Base-by-base conservation (phyloP, 2,329 filamentous ascomycete species). In the Aspergillus tamarii region DNA sequence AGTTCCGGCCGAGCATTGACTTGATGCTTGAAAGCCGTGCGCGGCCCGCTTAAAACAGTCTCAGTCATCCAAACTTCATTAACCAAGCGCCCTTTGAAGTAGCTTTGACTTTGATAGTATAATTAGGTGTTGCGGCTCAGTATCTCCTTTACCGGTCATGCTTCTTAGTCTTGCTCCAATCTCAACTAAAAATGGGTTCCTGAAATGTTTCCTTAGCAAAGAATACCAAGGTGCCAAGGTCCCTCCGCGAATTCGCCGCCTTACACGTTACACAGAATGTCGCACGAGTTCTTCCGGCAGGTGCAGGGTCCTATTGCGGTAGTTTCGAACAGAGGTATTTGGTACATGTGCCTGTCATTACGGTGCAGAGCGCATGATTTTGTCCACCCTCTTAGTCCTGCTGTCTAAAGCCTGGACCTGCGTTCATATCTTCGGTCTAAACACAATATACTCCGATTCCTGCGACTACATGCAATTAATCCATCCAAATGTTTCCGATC, bases 201-300 rank as follows among this genome's bases (percentile, higher is more conserved):
- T 41, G 39, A 26, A 30, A 16, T 10, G 36, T 21, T 30, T 21
- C 21, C 39, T n/a, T 41, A 41, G 39, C 16, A n/a, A n/a, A 36
- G 16, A 41, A 19, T 19, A 41, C 39, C 7, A n/a, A 41, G 19
- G 39, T 41, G 14, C 34, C 46, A 46, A 55, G 48, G 50, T 30
- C 21, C 48, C n/a, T 46, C 52, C 50, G 48, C 41, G 36, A 11
- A 50, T 55, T 57, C 34, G 54, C 59, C 53, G 61, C 57, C 62
- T 63, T 67, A 63, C 69, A 67, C 55, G 66, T 66, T 68, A 64
- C 67, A 62, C 62, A 50, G 32, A 45, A 59, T 46, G 57, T 64
- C 60, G 67, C 69, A 71, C 66, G 63, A 70, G 64, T 64, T 53
- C 43, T 46, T 62, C 56, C 61, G 56, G 64, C 68, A 66, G 61